Percentiles rank a stretch among this genome's conserved stretches.
Conservation (phyloP, 495 filamentous ascomycete species). For the Hyaloscypha variabilis region DNA sequence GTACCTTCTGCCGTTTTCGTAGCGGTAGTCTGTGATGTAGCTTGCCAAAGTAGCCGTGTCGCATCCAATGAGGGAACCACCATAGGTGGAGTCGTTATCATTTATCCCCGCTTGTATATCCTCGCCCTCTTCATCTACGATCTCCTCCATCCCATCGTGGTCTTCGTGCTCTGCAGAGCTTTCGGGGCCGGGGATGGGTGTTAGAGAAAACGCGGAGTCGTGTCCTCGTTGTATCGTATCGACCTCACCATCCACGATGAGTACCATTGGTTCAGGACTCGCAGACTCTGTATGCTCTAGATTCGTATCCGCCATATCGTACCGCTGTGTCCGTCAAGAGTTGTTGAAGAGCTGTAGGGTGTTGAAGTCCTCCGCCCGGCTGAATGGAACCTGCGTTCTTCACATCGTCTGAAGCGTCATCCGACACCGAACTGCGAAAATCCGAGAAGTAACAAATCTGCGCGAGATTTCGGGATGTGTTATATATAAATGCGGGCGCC, state of each 20-base stretch:
- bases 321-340: background rate
- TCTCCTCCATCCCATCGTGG: background rate
- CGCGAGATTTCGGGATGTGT: background rate
- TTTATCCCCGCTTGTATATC: background rate
- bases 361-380: slow-evolving; percentile 3
- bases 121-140: background rate
- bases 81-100: slow-evolving; percentile 26
- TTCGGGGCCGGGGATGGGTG: background rate
- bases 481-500: background rate
- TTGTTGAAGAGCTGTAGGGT: background rate
- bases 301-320: background rate
- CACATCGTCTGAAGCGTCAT: background rate
- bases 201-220: slow-evolving; percentile 20
- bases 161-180: background rate
- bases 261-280: background rate
- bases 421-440: background rate
- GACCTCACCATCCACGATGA: background rate
- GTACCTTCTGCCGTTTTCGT: slow-evolving; percentile 33
- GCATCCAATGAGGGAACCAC: slow-evolving; percentile 23
- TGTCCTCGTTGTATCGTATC: background rate
- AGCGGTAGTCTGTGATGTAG: slow-evolving; percentile 28
- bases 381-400: slow-evolving; percentile 9
- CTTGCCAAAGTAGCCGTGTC: slow-evolving; percentile 30
- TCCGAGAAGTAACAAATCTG: background rate
- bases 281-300: background rate